Evolutionary conservation across 805 yeast genomes (phyloP).

Genomic region (Yamadazyma kitorensis): DNA sequence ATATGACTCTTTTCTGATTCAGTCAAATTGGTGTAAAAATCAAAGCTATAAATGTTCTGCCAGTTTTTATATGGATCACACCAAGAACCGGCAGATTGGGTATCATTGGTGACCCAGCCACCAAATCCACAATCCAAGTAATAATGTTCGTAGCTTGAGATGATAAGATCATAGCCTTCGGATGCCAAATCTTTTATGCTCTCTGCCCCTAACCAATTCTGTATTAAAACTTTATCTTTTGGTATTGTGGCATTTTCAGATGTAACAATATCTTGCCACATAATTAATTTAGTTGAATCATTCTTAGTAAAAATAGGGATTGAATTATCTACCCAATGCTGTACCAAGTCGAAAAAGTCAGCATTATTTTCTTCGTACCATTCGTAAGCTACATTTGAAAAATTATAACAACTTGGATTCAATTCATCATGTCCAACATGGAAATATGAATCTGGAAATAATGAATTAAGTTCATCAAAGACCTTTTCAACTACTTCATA

Average conservation of each 20-base stretch:
- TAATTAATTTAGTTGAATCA: conserved; percentile 20
- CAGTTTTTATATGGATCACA: conserved; percentile 44
- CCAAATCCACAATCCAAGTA: conserved; percentile 44
- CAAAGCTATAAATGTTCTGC: conserved; percentile 39
- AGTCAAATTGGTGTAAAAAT: conserved; percentile 29
- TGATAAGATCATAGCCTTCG: conserved; percentile 38
- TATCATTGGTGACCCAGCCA: conserved; percentile 33
- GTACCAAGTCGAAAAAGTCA: conserved; percentile 24
- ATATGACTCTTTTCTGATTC: conserved; percentile 25
- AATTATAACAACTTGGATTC: conserved; percentile 30
- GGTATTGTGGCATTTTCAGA: conserved; percentile 23
- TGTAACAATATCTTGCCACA: conserved; percentile 41
- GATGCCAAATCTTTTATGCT: conserved; percentile 27
- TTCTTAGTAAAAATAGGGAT: conserved; percentile 28
- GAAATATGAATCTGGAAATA: conserved; percentile 36
- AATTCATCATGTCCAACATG: conserved; percentile 44
- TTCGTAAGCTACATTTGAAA: conserved; percentile 20
- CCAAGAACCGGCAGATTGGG: conserved; percentile 35
- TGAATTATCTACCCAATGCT: conserved; percentile 34
- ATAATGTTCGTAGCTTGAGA: conserved; percentile 28
- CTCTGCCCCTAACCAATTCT: conserved; percentile 27
- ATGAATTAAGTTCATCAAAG: conserved; percentile 27
- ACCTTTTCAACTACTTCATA: conserved; percentile 31
- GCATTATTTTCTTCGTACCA: conserved; percentile 26
- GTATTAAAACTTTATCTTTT: conserved; percentile 28